Evolutionary conservation across 305 asterid genomes (phyloP).

Genomic region (Rubia tinctorum): DNA sequence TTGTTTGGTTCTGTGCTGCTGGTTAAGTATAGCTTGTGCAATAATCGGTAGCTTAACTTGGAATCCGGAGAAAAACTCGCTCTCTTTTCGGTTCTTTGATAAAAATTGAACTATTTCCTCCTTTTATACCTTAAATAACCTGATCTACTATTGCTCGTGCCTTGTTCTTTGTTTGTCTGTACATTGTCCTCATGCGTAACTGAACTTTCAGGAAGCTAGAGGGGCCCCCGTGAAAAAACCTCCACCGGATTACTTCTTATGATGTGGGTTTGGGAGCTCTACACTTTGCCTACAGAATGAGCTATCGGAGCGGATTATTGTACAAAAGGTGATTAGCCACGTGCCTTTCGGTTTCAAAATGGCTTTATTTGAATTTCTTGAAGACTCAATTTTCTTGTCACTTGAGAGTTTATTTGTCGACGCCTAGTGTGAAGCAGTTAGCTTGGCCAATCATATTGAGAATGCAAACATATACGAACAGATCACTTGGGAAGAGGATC

Average conservation of each 20-base stretch:
- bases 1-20: not conserved
- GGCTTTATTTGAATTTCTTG: conserved; percentile 1
- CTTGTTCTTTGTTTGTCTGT: not conserved
- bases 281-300: conserved; percentile 6
- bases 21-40: not conserved
- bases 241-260: conserved; percentile 93
- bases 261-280: conserved; percentile 17
- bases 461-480: conserved; percentile 13
- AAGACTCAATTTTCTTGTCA: not conserved
- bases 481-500: not conserved
- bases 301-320: conserved; percentile 5
- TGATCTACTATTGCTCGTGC: too few species aligned
- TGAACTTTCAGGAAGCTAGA: conserved; percentile 77
- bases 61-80: not conserved
- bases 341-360: not conserved
- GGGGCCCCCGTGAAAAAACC: conserved; percentile 78
- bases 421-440: conserved; percentile 4
- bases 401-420: conserved; percentile 3
- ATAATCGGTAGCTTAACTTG: not conserved
- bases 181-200: conserved; percentile 5
- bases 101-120: not conserved
- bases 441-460: conserved; percentile 7
- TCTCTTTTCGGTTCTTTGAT: not conserved
- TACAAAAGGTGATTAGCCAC: conserved; percentile 6
- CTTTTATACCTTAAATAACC: not conserved